Percentiles rank a stretch among this genome's conserved stretches.
Evolutionary conservation across 129 eudicot species (phyloP).

Genomic region (Centaurea solstitialis): DNA sequence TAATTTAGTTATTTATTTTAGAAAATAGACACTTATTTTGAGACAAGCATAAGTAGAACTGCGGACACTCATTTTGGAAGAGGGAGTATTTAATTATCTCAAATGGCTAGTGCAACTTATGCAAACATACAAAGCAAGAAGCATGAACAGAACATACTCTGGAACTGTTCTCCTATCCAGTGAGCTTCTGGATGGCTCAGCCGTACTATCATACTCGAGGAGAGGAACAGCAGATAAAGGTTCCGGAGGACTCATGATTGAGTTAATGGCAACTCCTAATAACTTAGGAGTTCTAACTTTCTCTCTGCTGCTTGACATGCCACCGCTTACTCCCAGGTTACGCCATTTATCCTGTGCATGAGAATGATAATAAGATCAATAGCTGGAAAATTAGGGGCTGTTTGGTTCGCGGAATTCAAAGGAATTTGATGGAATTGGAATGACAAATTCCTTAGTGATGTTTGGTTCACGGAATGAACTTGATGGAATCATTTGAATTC

Average conservation of each 20-base stretch:
- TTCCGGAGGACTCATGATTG: not conserved
- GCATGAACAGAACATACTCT: slow-evolving; percentile 20
- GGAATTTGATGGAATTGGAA: no score
- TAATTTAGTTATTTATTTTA: no score
- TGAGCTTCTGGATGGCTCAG: slow-evolving; percentile 15
- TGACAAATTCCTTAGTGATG: no score
- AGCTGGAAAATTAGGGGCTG: not conserved
- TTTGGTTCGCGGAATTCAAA: no score
- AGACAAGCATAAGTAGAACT: no score
- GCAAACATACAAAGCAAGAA: not conserved
- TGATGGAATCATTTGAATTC: no score
- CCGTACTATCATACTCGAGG: not conserved
- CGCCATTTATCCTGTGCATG: slow-evolving; percentile 57
- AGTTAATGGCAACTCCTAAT: slow-evolving; percentile 7
- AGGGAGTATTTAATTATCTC: not conserved
- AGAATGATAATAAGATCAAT: not conserved
- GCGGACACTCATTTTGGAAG: no score
- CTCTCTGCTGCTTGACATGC: slow-evolving; percentile 10
- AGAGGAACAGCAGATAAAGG: slow-evolving; percentile 12
- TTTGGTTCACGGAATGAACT: no score
- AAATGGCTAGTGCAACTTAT: not conserved
- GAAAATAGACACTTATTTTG: no score
- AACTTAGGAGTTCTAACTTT: slow-evolving; percentile 7
- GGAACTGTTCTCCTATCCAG: slow-evolving; percentile 4
- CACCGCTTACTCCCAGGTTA: slow-evolving; percentile 26